A percentile compares a stretch with the other conserved stretches of the same genome.
Conservation (phyloP, 176 grass and related monocot species). For the Aegilops sharonensis region DNA sequence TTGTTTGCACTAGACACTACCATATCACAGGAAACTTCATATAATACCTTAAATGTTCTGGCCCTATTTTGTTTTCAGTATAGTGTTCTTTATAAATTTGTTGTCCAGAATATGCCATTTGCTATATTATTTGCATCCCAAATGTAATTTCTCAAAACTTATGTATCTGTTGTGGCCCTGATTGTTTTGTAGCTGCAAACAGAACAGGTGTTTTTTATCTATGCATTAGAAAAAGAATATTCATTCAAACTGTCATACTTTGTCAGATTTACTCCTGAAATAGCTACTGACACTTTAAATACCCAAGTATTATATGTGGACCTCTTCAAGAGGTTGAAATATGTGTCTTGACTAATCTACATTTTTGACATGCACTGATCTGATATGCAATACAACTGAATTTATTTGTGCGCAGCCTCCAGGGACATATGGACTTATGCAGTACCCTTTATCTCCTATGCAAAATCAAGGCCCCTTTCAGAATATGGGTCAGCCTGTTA, state of each 20-base stretch:
- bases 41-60: neutral
- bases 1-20: neutral
- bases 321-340: neutral
- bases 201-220: neutral
- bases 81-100: neutral
- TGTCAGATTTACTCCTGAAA: neutral
- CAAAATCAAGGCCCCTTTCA: conserved; percentile 88
- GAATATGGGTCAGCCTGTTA: conserved; percentile 66
- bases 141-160: neutral
- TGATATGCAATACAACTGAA: neutral
- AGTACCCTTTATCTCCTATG: conserved; percentile 85
- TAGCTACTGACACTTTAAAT: neutral
- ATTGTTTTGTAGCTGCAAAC: neutral
- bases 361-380: neutral
- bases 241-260: neutral
- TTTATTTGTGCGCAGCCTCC: conserved; percentile 59
- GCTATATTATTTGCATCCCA: neutral
- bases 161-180: neutral
- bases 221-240: neutral
- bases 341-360: neutral
- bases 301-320: neutral
- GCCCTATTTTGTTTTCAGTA: neutral
- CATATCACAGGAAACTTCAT: neutral
- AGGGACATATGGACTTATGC: conserved; percentile 88
- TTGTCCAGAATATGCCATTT: neutral